Base-by-base conservation (phyloP, 768 basidiomycete genomes). In the Gloeostereum incarnatum region DNA sequence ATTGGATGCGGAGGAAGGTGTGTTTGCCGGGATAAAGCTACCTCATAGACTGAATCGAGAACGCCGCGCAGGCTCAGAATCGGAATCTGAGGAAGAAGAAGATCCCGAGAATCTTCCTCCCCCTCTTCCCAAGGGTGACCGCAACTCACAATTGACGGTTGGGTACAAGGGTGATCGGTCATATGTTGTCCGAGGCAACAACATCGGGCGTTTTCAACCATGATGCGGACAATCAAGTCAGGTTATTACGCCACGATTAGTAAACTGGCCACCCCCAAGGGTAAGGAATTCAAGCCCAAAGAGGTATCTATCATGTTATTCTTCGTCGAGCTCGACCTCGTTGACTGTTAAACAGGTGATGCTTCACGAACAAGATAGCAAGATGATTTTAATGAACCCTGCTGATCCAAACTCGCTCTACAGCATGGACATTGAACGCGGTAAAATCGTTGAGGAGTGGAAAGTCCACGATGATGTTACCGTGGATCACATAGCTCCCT, bases 401-500 rank as follows among this genome's bases (percentile, higher is more conserved):
- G 56, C 60, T 26, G 77, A 90, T 26, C 79, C 83, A 3, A 77
- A 89, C 50, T 81, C 91, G 0, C 63, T 99, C 30, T 96, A 78
- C 62, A 78, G 69, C 46, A 78, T 98, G 73, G 96, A 99, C 61
- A 75, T 99, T 44, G 85, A 94, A 58, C 79, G 80, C 18, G 96
- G 90, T 30, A 94, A 96, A 60, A 80, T 99, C 20, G 90, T 98
- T 16, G 96, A 99, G 55, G 96, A 99, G 57, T 97, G 91, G 92
- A 94, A 91, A 55, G 80, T 99, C n/a, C 82, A 92, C 54, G 90
- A 97, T 24, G 69, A 83, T 52, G 68, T 98, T 46, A 66, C 71
- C 11, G 87, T 99, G 46, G 73, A 84, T 57, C 82, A 94, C 53
- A 86, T 98, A 55, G 77, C 93, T 2, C 93, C 96, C 4, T 81